Evolutionary conservation across 106 monocot genomes (phyloP).

Genomic region (Dendrobium huoshanense): DNA sequence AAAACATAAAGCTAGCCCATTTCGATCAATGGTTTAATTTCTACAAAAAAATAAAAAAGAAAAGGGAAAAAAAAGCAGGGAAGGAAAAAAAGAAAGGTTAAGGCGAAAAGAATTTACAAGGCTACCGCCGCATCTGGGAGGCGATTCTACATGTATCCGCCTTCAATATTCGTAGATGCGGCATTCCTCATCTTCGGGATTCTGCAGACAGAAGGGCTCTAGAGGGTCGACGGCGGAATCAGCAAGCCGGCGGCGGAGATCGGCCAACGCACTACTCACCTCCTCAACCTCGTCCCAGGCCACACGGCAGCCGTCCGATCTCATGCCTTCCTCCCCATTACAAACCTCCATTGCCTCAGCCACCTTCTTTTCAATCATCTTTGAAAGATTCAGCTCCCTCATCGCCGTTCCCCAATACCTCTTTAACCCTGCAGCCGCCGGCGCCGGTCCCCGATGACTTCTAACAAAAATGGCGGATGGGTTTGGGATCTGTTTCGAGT

Average conservation of each 20-base stretch:
- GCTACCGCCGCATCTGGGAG: no score
- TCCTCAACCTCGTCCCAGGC: conserved; percentile 97
- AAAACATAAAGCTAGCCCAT: no score
- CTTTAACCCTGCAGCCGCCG: conserved; percentile 10
- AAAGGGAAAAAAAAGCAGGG: no score
- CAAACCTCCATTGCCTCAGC: conserved; percentile 70
- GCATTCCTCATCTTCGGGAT: conserved; percentile 67
- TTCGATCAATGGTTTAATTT: no score
- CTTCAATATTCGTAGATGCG: conserved; percentile 28
- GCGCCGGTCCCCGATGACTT: not conserved
- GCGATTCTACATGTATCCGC: not conserved
- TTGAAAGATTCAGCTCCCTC: conserved; percentile 61
- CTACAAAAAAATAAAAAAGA: no score
- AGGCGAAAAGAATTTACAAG: no score
- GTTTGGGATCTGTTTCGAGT: not conserved
- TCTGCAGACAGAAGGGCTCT: conserved; percentile 48
- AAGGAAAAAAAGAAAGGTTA: no score
- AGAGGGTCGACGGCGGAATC: conserved; percentile 43
- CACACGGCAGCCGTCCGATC: conserved; percentile 53
- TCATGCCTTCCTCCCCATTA: conserved; percentile 24
- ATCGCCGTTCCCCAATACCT: conserved; percentile 68
- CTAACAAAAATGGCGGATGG: not conserved
- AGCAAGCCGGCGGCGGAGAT: conserved; percentile 39
- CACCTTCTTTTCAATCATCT: conserved; percentile 77
- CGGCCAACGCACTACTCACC: conserved; percentile 72